Evolutionary conservation across 257 asterid genomes (phyloP), one percentile per base, ranked within the genome.

Genomic region (Petrea volubilis): DNA sequence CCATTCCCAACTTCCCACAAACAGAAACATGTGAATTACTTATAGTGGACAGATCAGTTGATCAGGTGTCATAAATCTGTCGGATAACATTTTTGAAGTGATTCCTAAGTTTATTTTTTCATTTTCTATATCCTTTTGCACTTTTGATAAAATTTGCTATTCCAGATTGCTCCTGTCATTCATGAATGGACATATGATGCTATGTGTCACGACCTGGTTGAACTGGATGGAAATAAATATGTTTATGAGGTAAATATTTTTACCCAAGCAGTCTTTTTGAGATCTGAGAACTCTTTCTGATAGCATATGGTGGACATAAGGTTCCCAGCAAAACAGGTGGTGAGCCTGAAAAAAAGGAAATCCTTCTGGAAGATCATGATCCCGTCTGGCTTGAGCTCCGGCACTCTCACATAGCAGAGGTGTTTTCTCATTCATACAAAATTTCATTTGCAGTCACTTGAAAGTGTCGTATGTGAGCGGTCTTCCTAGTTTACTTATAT

Each of bases 131-230:
- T 21, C 33, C 20, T 57, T n/a, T 1, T 60, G 60, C 61, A 63
- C 14, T 23, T 29, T 14, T 47, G 17, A 33, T 56, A 23, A 55
- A 38, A 23, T 50, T 71, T 84, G 3, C 33, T 70, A 73, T 62
- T 74, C 71, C 78, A 91, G 97, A 88, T 94, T 67, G 97, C 99
- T 82, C 99, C 97, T 20, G 85, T 94, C 67, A 94, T 94, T 70
- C 99, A 94, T 68, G 99, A 94, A 77, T 94, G 99, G 99, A 91
- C 97, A 12, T 94, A 94, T 71, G 99, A 94, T 82, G 97, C 97
- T 67, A 89, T 94, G 97, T 89, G 97, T 51, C 97, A 94, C 80
- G 99, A 94, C 82, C 86, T 91, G 73, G 97, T 94, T 52, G 97
- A 86, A 18, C 82, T 94, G 83, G 93, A 89, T 1, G 99, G 99